These are phyloP conservation scores for Hansfordia pulvinata DNA, from an alignment of 2,329 filamentous ascomycete species.

Conservation along the genomic window DNA sequence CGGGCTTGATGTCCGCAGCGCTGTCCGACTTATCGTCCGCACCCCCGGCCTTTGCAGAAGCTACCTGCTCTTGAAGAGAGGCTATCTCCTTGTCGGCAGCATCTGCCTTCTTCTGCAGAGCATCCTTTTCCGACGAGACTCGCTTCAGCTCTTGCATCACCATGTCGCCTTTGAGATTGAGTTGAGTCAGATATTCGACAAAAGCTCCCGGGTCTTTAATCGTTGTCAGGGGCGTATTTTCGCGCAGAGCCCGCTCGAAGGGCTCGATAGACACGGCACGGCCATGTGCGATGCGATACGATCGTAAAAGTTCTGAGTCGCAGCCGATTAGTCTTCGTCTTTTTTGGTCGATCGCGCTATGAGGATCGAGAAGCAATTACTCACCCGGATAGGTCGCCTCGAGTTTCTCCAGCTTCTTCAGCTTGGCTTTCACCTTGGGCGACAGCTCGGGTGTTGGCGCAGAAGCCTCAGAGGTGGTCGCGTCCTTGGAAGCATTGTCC, in stretches of 20 bases:
- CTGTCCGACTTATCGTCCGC: constrained; percentile 4
- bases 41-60: constrained; percentile 24
- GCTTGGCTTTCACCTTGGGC: constrained; percentile 58
- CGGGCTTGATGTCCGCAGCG: constrained; percentile 9
- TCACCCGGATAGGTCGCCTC: constrained; percentile 77
- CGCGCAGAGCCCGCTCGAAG: constrained; percentile 81
- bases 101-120: constrained; percentile 63
- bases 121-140: constrained; percentile 69
- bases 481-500: constrained; percentile 9
- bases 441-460: constrained; percentile 41
- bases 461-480: constrained; percentile 7
- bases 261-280: constrained; percentile 79
- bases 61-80: constrained; percentile 50
- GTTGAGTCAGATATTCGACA: constrained; percentile 78
- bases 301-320: constrained; percentile 63
- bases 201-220: constrained; percentile 76
- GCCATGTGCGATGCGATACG: constrained; percentile 82
- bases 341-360: not conserved
- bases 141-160: constrained; percentile 86
- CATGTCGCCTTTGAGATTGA: constrained; percentile 81
- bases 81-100: constrained; percentile 50
- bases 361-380: constrained; percentile 5
- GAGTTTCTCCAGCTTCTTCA: constrained; percentile 81
- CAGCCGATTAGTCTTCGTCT: not conserved
- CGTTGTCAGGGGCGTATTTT: constrained; percentile 82